Percentiles rank a stretch among this genome's conserved stretches.
Evolutionary conservation across 129 eudicot genomes (phyloP).

Genomic region (Flaveria bidentis): DNA sequence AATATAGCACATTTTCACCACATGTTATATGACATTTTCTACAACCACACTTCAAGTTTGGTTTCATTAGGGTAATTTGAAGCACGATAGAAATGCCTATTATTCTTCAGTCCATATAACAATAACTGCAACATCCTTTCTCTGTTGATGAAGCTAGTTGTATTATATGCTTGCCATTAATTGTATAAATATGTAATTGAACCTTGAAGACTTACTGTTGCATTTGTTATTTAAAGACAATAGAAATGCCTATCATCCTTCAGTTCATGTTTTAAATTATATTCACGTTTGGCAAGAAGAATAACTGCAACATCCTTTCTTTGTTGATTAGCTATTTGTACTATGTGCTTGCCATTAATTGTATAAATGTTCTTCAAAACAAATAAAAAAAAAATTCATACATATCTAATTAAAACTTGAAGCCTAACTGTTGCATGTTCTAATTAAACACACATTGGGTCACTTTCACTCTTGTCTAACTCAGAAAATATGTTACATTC

Average conservation of each 20-base stretch:
- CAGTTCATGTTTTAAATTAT: neutral
- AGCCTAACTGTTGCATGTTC: neutral
- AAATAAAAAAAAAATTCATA: too few relatives aligned
- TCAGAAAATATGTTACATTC: conserved; percentile 1
- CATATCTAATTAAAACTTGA: neutral
- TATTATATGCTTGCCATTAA: conserved; percentile 8
- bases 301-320: neutral
- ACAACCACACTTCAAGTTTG: neutral
- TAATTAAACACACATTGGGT: neutral
- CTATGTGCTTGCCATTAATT: conserved; percentile 10
- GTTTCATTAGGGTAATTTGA: neutral
- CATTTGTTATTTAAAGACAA: neutral
- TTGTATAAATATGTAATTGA: neutral
- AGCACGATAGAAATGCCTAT: neutral
- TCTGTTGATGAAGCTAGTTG: neutral
- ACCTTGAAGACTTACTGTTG: conserved; percentile 3
- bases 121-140: neutral
- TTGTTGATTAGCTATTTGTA: neutral
- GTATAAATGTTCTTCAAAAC: neutral
- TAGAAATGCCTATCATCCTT: neutral
- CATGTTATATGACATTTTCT: neutral
- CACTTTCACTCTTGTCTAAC: conserved; percentile 1
- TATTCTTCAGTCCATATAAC: neutral
- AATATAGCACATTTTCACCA: neutral
- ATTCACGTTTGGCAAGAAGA: neutral